phyloP scores from a whole-genome alignment of 495 filamentous ascomycete genomes.

The Penicillium paxilli region DNA sequence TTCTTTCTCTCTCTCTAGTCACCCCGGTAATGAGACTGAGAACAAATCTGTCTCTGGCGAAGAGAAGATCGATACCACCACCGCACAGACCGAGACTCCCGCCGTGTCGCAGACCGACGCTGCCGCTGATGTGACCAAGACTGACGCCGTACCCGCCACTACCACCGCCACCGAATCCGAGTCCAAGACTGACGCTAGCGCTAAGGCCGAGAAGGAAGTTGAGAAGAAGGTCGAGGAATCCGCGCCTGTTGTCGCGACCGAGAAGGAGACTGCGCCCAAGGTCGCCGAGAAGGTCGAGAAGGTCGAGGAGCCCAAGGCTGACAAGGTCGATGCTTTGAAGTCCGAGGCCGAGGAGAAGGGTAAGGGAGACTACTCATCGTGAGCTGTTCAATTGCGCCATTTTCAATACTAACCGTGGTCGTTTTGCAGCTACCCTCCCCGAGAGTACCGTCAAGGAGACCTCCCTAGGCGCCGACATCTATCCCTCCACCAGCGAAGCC shows the following conservation, averaged over 20 bases:
- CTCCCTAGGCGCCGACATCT: constrained; percentile 20
- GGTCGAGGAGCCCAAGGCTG: constrained; percentile 8
- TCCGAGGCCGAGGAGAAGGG: constrained; percentile 18
- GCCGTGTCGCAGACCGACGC: background rate
- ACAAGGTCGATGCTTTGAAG: constrained; percentile 12
- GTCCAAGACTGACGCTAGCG: constrained; percentile 1
- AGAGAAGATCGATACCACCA: constrained; percentile 23
- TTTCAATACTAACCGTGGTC: background rate
- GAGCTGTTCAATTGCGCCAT: background rate
- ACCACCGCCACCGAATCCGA: constrained; percentile 22
- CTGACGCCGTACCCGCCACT: constrained; percentile 22
- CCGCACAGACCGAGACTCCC: constrained; percentile 1
- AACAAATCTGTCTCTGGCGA: constrained; percentile 38
- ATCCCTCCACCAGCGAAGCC: constrained; percentile 21
- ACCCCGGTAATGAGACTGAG: constrained; percentile 40
- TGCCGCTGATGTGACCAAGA: background rate
- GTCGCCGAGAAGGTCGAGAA: constrained; percentile 22
- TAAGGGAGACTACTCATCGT: constrained; percentile 5
- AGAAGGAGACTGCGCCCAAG: too few species aligned
- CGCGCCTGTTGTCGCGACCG: constrained; percentile 7
- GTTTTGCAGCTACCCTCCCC: constrained; percentile 21
- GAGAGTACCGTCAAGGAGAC: constrained; percentile 17
- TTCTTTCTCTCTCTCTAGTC: constrained; percentile 22
- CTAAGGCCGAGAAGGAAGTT: constrained; percentile 9
- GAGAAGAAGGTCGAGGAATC: constrained; percentile 19